A percentile compares a stretch with the other conserved stretches of the same genome.
phyloP scores from a whole-genome alignment of 1,284 basidiomycete species.

The Cryptococcus sp. region DNA sequence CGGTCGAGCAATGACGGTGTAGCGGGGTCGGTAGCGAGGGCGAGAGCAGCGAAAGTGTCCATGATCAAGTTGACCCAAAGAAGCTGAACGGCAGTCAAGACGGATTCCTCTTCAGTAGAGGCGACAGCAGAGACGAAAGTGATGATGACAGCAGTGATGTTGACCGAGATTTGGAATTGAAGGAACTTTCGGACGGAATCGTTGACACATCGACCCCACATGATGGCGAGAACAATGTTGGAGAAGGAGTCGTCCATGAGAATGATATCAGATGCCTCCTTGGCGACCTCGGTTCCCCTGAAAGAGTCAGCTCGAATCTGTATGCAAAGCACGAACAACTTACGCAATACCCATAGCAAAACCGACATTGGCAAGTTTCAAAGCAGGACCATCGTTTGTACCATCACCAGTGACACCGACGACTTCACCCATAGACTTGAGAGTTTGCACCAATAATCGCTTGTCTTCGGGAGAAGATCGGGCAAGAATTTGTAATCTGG shows the following conservation, averaged over 20 bases:
- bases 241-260: slow-evolving; percentile 98
- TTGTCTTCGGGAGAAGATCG: slow-evolving; percentile 98
- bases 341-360: slow-evolving; percentile 95
- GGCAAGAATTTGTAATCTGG: slow-evolving; percentile 61
- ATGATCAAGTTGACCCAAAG: slow-evolving; percentile 74
- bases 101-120: slow-evolving; percentile 70
- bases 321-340: not conserved
- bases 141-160: slow-evolving; percentile 90
- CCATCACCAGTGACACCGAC: slow-evolving; percentile 98
- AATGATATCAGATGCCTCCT: slow-evolving; percentile 98
- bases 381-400: slow-evolving; percentile 94
- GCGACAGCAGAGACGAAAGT: slow-evolving; percentile 88
- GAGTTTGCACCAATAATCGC: slow-evolving; percentile 81
- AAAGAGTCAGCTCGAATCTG: not conserved
- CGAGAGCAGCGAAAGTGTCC: slow-evolving; percentile 97
- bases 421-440: slow-evolving; percentile 83
- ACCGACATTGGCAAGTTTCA: slow-evolving; percentile 89
- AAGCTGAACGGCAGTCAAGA: slow-evolving; percentile 88
- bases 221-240: slow-evolving; percentile 93
- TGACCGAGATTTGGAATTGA: slow-evolving; percentile 96
- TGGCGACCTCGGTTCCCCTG: slow-evolving; percentile 90
- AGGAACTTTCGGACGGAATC: slow-evolving; percentile 96
- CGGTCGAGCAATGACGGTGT: slow-evolving; percentile 73
- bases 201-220: slow-evolving; percentile 98
- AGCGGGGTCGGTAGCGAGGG: slow-evolving; percentile 93